A percentile compares a stretch with the other conserved stretches of the same genome.
phyloP scores from a whole-genome alignment of 1,284 basidiomycete genomes.

The Wallemia hederae region DNA sequence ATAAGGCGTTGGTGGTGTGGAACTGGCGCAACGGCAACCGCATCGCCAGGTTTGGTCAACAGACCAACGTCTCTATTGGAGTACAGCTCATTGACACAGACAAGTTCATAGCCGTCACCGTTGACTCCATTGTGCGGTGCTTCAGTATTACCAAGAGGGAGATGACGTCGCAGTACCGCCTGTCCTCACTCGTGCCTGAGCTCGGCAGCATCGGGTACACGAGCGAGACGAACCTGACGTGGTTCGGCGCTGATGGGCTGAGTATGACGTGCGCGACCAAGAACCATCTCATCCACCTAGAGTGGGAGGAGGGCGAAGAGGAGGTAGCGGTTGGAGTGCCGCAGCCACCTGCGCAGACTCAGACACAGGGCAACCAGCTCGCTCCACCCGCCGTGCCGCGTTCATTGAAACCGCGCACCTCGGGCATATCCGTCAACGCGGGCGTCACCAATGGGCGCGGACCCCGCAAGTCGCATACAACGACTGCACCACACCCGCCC shows the following conservation, averaged over 20 bases:
- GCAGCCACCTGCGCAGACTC: background rate
- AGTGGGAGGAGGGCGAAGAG: slow-evolving; percentile 45
- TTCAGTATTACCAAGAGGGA: slow-evolving; percentile 65
- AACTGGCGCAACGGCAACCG: slow-evolving; percentile 14
- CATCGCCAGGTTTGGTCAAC: slow-evolving; percentile 65
- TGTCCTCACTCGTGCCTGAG: slow-evolving; percentile 26
- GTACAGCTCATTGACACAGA: slow-evolving; percentile 41
- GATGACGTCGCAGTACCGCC: slow-evolving; percentile 69
- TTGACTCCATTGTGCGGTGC: slow-evolving; percentile 65
- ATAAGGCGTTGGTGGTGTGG: slow-evolving; percentile 74
- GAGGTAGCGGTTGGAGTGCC: slow-evolving; percentile 3
- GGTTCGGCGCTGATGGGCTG: slow-evolving; percentile 43
- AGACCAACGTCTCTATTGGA: slow-evolving; percentile 69
- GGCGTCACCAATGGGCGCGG: background rate
- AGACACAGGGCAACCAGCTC: too few species aligned
- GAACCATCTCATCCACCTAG: slow-evolving; percentile 53
- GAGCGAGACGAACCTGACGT: slow-evolving; percentile 31
- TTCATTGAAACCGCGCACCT: background rate
- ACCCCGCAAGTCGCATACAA: background rate
- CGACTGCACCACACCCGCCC: background rate
- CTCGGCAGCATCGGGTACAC: slow-evolving; percentile 37
- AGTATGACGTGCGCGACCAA: slow-evolving; percentile 68
- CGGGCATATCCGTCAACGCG: background rate
- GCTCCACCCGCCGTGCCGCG: too few species aligned
- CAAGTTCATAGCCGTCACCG: slow-evolving; percentile 56